Evolutionary conservation across 768 basidiomycete species (phyloP).

Genomic region (Serendipita vermifera): DNA sequence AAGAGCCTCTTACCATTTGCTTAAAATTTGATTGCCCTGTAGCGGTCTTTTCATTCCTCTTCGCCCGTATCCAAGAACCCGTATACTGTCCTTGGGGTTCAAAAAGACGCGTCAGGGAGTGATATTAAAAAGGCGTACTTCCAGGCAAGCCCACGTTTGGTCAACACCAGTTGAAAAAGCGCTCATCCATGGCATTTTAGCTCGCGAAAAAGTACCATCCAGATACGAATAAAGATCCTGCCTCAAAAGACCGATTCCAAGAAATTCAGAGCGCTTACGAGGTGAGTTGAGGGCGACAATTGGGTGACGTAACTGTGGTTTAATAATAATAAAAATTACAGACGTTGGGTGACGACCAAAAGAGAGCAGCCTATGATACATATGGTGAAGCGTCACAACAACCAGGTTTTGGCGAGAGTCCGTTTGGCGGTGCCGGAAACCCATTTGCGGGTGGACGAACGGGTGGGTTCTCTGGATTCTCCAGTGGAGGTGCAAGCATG

Average conservation of each 20-base stretch:
- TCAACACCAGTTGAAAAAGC: constrained; percentile 10
- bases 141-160: constrained; percentile 43
- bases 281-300: constrained; percentile 35
- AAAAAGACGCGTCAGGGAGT: constrained; percentile 61
- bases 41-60: constrained; percentile 73
- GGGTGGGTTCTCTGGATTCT: constrained; percentile 61
- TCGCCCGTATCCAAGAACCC: constrained; percentile 61
- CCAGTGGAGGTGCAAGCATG: constrained; percentile 37
- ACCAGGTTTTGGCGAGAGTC: constrained; percentile 85
- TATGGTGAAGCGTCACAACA: constrained; percentile 89
- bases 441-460: constrained; percentile 30
- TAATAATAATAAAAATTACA: constrained; percentile 25
- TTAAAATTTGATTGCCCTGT: no score
- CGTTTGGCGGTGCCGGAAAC: constrained; percentile 37
- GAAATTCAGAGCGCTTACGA: constrained; percentile 98
- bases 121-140: constrained; percentile 99
- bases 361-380: constrained; percentile 78
- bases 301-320: background rate
- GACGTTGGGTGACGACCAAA: constrained; percentile 91
- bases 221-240: constrained; percentile 88
- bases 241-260: constrained; percentile 81
- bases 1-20: no score
- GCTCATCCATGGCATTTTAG: constrained; percentile 29
- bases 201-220: constrained; percentile 97
- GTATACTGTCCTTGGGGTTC: constrained; percentile 81